Conservation (phyloP, 1,284 basidiomycete genomes). For the Xerocomus alliaceus region DNA sequence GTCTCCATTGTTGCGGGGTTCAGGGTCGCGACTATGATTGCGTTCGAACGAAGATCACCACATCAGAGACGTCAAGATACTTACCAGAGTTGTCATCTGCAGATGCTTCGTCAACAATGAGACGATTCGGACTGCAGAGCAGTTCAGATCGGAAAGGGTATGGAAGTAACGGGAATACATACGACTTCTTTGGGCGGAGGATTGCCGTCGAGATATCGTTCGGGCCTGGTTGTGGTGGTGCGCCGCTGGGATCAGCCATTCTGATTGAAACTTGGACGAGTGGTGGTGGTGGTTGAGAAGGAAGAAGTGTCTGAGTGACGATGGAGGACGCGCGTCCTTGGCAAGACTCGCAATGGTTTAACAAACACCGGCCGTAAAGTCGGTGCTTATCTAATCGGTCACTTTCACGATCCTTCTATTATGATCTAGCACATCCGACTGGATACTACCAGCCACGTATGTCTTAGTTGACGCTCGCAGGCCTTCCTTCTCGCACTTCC, state of each 20-base stretch:
- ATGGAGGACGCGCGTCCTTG: not conserved
- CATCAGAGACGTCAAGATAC: slow-evolving; percentile 24
- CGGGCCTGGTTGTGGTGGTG: slow-evolving; percentile 73
- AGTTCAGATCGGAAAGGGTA: slow-evolving; percentile 20
- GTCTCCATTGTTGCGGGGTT: slow-evolving; percentile 97
- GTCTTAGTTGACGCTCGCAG: too few relatives aligned
- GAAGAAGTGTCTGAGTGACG: not conserved
- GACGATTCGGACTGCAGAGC: slow-evolving; percentile 81
- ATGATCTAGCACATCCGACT: not conserved
- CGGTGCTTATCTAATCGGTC: not conserved
- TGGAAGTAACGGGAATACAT: slow-evolving; percentile 44
- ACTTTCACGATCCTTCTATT: not conserved
- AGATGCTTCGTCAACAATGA: slow-evolving; percentile 91
- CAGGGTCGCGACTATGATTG: slow-evolving; percentile 80
- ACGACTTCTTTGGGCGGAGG: slow-evolving; percentile 95
- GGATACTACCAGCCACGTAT: too few relatives aligned
- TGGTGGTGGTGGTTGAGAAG: slow-evolving; percentile 28
- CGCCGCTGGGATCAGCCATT: slow-evolving; percentile 83
- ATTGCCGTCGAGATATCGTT: slow-evolving; percentile 94
- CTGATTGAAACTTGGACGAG: slow-evolving; percentile 9
- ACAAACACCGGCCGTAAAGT: not conserved
- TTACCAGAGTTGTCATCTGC: slow-evolving; percentile 92
- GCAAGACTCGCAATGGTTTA: not conserved
- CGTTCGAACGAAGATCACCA: slow-evolving; percentile 5
- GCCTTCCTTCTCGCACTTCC: slow-evolving; percentile 22